These are phyloP conservation scores for Eustoma russellianum DNA, from an alignment of 257 asterid genomes.

Conservation along the genomic window DNA sequence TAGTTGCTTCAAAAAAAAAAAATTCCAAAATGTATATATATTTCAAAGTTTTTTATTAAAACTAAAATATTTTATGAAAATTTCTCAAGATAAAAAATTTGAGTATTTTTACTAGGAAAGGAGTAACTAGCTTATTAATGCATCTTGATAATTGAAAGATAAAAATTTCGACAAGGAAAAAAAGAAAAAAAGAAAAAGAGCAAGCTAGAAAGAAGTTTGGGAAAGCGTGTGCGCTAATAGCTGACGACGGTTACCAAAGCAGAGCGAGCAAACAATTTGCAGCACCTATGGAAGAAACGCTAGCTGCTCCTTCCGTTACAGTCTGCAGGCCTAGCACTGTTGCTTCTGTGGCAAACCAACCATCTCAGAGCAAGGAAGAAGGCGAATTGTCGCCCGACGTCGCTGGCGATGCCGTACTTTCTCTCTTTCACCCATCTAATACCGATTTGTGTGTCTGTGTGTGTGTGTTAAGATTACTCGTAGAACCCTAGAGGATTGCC, in stretches of 20 bases:
- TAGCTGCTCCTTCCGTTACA: neutral
- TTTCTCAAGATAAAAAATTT: too few species aligned
- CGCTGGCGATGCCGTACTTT: conserved; percentile 12
- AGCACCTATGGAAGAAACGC: neutral
- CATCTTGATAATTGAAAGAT: too few species aligned
- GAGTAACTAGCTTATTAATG: too few species aligned
- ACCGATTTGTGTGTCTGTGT: neutral
- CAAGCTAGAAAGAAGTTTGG: neutral
- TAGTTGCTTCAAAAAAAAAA: too few species aligned
- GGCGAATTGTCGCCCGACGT: conserved; percentile 31
- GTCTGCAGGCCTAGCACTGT: neutral
- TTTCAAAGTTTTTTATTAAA: too few species aligned
- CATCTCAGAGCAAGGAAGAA: conserved; percentile 29
- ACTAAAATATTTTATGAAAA: too few species aligned
- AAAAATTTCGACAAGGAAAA: too few species aligned
- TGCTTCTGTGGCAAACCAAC: neutral
- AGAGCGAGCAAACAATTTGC: neutral
- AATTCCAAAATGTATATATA: too few species aligned
- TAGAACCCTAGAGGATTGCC: too few species aligned
- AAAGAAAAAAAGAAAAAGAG: neutral
- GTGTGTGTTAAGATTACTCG: neutral
- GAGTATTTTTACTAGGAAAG: neutral
- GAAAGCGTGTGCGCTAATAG: neutral
- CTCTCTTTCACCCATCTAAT: neutral
- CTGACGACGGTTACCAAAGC: neutral